Evolutionary conservation across 139 green algal genomes (phyloP).

Genomic region (Penium margaritaceum): DNA sequence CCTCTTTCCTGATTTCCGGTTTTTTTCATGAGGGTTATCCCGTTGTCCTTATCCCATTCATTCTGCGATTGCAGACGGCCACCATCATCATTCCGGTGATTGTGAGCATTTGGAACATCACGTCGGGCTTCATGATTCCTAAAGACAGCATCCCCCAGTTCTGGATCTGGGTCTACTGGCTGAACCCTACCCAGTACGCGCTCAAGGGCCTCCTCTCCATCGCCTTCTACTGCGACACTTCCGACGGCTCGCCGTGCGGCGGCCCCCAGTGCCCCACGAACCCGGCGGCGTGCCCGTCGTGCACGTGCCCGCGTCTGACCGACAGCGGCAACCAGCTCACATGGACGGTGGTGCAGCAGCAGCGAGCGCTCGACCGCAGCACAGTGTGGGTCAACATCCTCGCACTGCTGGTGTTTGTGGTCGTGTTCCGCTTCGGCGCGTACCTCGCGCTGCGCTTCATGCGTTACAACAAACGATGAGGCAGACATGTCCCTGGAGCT

Average conservation of each 20-base stretch:
- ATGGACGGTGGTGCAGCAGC: not conserved
- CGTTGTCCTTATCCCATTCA: not conserved
- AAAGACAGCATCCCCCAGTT: conserved; percentile 32
- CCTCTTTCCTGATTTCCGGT: no score
- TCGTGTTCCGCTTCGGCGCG: conserved; percentile 12
- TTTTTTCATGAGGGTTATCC: no score
- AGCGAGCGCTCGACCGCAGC: conserved; percentile 12
- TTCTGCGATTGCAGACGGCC: conserved; percentile 5
- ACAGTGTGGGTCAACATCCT: conserved; percentile 14
- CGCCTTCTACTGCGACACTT: conserved; percentile 33
- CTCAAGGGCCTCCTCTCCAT: conserved; percentile 22
- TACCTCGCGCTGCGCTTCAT: conserved; percentile 28
- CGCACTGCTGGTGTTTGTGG: conserved; percentile 22
- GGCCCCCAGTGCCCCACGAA: not conserved
- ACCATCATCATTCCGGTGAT: conserved; percentile 31
- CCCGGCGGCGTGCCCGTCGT: conserved; percentile 4
- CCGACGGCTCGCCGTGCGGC: not conserved
- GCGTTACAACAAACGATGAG: conserved; percentile 39
- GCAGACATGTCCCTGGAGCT: no score
- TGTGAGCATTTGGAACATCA: conserved; percentile 40
- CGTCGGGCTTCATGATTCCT: conserved; percentile 38
- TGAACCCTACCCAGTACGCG: conserved; percentile 32
- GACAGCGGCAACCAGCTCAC: not conserved
- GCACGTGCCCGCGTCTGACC: conserved; percentile 8
- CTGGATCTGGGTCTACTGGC: conserved; percentile 30